A percentile compares a stretch with the other conserved stretches of the same genome.
phyloP scores from a whole-genome alignment of 2,329 filamentous ascomycete species.

The Drechslerella dactyloides region DNA sequence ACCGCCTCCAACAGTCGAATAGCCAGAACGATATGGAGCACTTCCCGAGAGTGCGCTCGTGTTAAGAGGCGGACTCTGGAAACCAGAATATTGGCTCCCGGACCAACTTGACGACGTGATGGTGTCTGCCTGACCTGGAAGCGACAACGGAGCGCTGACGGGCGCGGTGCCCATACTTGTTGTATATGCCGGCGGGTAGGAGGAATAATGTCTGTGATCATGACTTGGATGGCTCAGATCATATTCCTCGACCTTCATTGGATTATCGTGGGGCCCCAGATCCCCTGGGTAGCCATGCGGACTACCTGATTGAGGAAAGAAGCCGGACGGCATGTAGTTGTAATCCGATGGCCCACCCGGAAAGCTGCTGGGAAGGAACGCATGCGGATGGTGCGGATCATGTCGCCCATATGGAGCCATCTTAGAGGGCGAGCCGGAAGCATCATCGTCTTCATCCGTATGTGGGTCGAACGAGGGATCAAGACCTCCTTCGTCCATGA shows the following conservation, averaged over 20 bases:
- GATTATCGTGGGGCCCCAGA: conserved; percentile 21
- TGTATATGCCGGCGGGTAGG: conserved; percentile 31
- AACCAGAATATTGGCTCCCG: conserved; percentile 39
- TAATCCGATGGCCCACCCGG: conserved; percentile 44
- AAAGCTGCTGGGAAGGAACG: conserved; percentile 46
- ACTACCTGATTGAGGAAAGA: conserved; percentile 43
- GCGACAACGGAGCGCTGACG: conserved; percentile 37
- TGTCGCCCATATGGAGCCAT: conserved; percentile 41
- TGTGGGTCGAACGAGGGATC: conserved; percentile 43
- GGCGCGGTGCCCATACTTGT: conserved; percentile 40
- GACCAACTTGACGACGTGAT: conserved; percentile 48
- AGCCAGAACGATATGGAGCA: conserved; percentile 39
- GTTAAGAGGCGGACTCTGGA: conserved; percentile 37
- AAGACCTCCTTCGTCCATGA: conserved; percentile 42
- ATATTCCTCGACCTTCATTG: conserved; percentile 44
- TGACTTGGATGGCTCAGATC: conserved; percentile 33
- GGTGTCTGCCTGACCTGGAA: conserved; percentile 41
- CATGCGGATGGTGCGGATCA: conserved; percentile 41
- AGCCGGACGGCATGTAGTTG: conserved; percentile 41
- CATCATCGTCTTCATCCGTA: conserved; percentile 45
- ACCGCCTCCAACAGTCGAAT: conserved; percentile 35
- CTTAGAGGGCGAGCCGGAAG: conserved; percentile 26
- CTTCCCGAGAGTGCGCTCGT: conserved; percentile 42
- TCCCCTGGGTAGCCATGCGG: conserved; percentile 41
- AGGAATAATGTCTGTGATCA: conserved; percentile 38